Percentiles rank a stretch among this genome's conserved stretches.
These are phyloP conservation scores for Xylariaceae sp. DNA, from an alignment of 2,329 filamentous ascomycete genomes.

Conservation along the genomic window DNA sequence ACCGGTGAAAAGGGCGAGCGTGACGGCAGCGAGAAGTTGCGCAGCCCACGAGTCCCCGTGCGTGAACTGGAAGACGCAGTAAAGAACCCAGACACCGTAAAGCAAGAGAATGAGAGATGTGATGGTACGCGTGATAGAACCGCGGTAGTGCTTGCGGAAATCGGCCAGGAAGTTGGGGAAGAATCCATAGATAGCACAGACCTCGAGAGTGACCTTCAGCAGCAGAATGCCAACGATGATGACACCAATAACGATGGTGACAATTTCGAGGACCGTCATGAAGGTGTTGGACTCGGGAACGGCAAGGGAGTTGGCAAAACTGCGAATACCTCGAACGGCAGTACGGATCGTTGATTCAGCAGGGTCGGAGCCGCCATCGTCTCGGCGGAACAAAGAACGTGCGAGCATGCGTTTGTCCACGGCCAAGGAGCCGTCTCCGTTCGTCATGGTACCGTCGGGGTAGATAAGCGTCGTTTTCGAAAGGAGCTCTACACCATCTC, in stretches of 20 bases:
- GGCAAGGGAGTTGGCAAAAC: constrained; percentile 73
- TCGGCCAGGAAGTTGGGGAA: constrained; percentile 74
- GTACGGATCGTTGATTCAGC: constrained; percentile 36
- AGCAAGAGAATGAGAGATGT: constrained; percentile 85
- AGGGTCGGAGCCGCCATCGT: constrained; percentile 34
- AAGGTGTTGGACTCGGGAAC: constrained; percentile 90
- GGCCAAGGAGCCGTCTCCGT: constrained; percentile 36
- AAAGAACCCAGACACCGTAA: constrained; percentile 92
- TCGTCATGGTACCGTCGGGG: constrained; percentile 51
- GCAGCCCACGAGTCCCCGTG: constrained; percentile 92
- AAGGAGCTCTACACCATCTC: constrained; percentile 70
- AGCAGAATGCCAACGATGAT: constrained; percentile 84
- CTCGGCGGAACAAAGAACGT: constrained; percentile 48
- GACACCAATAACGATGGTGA: constrained; percentile 77
- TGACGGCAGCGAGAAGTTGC: constrained; percentile 75
- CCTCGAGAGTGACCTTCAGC: constrained; percentile 84
- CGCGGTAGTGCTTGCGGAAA: constrained; percentile 97
- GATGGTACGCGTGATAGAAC: constrained; percentile 79
- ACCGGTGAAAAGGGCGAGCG: constrained; percentile 72
- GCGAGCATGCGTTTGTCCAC: constrained; percentile 49
- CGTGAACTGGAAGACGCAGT: constrained; percentile 94
- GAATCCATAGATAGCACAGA: constrained; percentile 82
- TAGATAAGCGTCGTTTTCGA: constrained; percentile 71
- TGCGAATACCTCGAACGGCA: constrained; percentile 70
- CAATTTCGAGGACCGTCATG: constrained; percentile 88